phyloP scores from a whole-genome alignment of 164 flowering plant species.

The Macadamia tetraphylla region DNA sequence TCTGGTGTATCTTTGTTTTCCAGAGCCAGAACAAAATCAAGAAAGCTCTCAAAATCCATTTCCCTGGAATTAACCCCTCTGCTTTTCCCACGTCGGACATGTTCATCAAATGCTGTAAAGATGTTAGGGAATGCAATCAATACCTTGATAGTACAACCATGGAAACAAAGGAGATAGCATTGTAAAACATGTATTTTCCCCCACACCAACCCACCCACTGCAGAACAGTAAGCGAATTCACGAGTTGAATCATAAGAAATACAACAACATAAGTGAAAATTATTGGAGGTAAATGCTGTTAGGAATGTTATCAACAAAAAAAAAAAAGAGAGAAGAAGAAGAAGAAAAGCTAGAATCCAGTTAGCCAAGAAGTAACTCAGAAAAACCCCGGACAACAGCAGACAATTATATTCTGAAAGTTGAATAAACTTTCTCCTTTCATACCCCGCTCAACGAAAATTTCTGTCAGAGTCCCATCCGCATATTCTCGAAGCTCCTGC shows the following conservation, averaged over 20 bases:
- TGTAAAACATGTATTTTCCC: background rate
- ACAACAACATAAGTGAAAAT: too few relatives aligned
- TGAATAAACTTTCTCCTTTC: background rate
- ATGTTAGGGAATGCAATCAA: constrained; percentile 3
- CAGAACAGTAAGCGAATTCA: too few relatives aligned
- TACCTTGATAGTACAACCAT: background rate
- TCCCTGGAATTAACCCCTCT: constrained; percentile 78
- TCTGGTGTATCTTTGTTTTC: constrained; percentile 96
- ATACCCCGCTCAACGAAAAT: constrained; percentile 91
- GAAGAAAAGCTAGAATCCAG: background rate
- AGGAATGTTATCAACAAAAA: background rate
- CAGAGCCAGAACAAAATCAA: constrained; percentile 88
- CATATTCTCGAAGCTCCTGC: constrained; percentile 95
- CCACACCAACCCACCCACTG: too few relatives aligned
- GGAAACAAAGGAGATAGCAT: background rate
- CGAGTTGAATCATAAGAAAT: too few relatives aligned
- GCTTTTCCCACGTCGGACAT: constrained; percentile 82
- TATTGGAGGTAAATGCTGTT: background rate
- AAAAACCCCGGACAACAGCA: background rate
- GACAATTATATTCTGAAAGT: background rate
- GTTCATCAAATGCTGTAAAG: constrained; percentile 83
- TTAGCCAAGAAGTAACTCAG: too few relatives aligned
- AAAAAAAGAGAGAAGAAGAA: background rate
- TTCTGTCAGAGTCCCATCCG: constrained; percentile 92
- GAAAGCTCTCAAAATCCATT: constrained; percentile 96